Conservation (phyloP, 257 asterid genomes). For the Lycium barbarum region DNA sequence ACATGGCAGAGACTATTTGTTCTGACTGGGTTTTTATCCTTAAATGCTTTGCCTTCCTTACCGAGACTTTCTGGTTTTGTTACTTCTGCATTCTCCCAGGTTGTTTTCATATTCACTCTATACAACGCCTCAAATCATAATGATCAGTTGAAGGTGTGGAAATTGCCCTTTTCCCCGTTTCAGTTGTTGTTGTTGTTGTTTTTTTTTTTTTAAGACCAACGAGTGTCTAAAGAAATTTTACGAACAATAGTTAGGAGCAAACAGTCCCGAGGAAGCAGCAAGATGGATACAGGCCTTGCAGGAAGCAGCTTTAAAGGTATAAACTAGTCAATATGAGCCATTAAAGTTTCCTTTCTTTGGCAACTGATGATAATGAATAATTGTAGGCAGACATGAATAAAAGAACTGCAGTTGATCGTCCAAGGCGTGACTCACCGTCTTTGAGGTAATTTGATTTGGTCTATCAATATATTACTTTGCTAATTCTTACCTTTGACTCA, state of each 20-base stretch:
- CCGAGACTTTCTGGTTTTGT: constrained; percentile 32
- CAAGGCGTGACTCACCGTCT: constrained; percentile 55
- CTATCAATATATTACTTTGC: constrained; percentile 8
- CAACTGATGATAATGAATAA: constrained; percentile 44
- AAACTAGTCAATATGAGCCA: constrained; percentile 32
- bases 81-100: constrained; percentile 55
- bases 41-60: constrained; percentile 28
- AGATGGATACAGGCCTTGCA: constrained; percentile 79
- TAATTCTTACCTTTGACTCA: no score
- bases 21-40: constrained; percentile 1
- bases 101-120: constrained; percentile 79
- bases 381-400: constrained; percentile 74
- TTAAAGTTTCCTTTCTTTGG: constrained; percentile 32
- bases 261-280: constrained; percentile 83
- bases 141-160: constrained; percentile 88
- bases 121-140: constrained; percentile 86
- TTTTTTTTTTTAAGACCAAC: not conserved
- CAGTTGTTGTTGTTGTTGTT: no score
- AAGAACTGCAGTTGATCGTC: constrained; percentile 46
- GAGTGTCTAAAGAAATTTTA: constrained; percentile 30
- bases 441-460: constrained; percentile 55
- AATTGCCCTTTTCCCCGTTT: constrained; percentile 34
- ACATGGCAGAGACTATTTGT: not conserved
- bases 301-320: constrained; percentile 88
- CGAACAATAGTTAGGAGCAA: constrained; percentile 72